Conservation (phyloP, 441 rosid genomes). For the Populus trichocarpa region DNA sequence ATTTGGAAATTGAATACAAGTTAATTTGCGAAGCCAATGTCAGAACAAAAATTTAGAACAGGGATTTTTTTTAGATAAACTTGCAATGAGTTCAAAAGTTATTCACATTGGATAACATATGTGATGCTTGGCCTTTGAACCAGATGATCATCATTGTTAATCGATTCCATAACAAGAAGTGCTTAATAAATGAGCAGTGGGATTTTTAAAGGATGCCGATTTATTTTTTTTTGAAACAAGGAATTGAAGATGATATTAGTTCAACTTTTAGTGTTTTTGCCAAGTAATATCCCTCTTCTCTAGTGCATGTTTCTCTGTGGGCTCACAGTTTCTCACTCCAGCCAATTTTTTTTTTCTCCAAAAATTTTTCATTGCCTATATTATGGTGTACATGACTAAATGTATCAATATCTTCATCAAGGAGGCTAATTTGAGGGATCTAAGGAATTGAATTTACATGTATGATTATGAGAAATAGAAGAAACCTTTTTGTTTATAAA, state of each 20-base stretch:
- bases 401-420: neutral
- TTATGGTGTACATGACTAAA: neutral
- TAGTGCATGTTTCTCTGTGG: neutral
- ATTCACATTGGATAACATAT: neutral
- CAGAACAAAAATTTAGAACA: neutral
- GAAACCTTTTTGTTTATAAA: neutral
- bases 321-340: neutral
- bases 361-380: neutral
- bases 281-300: neutral
- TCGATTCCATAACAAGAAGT: neutral
- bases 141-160: neutral
- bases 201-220: neutral
- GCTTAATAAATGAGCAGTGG: neutral
- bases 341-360: neutral
- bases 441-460: neutral
- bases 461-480: neutral
- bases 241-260: neutral
- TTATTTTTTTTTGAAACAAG: neutral
- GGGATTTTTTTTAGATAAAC: neutral
- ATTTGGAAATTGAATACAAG: neutral
- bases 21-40: neutral
- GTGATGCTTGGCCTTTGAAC: neutral
- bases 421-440: neutral
- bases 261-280: neutral
- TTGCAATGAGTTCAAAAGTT: neutral